Base-by-base conservation (phyloP, 768 basidiomycete species). In the Hortiboletus flavorubellus region DNA sequence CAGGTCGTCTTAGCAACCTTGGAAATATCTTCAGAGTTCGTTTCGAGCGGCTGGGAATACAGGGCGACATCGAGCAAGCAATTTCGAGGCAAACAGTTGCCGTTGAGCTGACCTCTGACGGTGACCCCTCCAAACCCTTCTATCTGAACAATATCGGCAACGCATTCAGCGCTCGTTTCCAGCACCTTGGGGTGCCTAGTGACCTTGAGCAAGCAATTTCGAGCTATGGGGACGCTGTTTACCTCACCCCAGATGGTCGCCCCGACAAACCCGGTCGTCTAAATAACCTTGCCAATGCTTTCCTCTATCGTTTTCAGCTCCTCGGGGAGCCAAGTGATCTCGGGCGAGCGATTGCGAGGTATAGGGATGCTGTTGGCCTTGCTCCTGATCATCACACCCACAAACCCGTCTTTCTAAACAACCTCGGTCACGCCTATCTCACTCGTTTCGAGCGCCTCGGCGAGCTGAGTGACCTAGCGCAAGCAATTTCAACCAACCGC, bases 191-290 rank as follows among this genome's bases (percentile, higher is more conserved):
- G 15, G 34, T 41, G 37, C 3, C 26, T n/a, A 16, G 4, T 3
- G 48, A 56, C 29, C 38, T 58, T 8, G 54, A 56, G 5, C n/a
- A 56, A 10, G 47, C 54, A 12, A 56, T 58, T 29, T 56, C 15
- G 8, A 40, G n/a, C 8, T 7, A 26, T 3, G 11, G 15, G 38
- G 10, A 18, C 8, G 56, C 37, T n/a, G 37, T 55, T 31, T 14
- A 49, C 4, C 43, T 55, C 16, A 56, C 43, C 5, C 33, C 44
- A 15, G 37, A 49, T 7, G 43, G 26, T 23, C 53, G 49, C 15
- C 56, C 42, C 2, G 18, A 39, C 21, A 48, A 44, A 35, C 29
- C 47, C 34, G 14, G 15, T 15, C 14, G 14, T 15, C 5, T 35
- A 5, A 35, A 35, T 14, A 35, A 35, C 34, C 34, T 15, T 35